phyloP scores from a whole-genome alignment of 768 basidiomycete genomes.

The Hygrocybe coccinea region DNA sequence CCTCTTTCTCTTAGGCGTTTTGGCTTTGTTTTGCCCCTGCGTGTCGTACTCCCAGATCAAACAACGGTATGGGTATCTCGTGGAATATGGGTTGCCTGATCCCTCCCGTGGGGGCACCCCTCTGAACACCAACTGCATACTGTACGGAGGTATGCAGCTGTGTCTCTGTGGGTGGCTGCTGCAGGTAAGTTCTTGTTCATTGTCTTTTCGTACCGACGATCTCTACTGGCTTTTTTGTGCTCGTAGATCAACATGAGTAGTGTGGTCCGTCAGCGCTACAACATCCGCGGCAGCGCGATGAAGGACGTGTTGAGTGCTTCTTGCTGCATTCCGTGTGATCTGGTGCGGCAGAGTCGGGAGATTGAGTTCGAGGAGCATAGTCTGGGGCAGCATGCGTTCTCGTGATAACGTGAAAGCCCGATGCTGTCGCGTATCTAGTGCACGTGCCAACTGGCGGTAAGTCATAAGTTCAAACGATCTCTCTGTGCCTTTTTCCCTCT shows the following conservation, averaged over 20 bases:
- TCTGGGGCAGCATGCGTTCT: slow-evolving; percentile 2
- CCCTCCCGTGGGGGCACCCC: slow-evolving; percentile 31
- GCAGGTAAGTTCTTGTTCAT: background rate
- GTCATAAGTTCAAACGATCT: background rate
- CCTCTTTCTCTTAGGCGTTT: slow-evolving; percentile 23
- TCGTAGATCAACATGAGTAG: background rate
- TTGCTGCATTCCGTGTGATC: slow-evolving; percentile 2
- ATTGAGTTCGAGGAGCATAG: slow-evolving; percentile 3
- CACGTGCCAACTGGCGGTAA: background rate
- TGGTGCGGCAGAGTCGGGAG: slow-evolving; percentile 5
- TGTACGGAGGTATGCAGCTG: slow-evolving; percentile 1
- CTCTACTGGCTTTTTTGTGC: background rate
- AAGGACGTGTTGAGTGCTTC: background rate
- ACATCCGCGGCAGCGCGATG: slow-evolving; percentile 3
- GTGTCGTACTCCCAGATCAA: slow-evolving; percentile 38
- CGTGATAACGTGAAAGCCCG: too few species aligned
- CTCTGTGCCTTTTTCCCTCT: too few species aligned
- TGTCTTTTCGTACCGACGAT: background rate
- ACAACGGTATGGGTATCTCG: slow-evolving; percentile 37
- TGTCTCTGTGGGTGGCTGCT: background rate
- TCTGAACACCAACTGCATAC: slow-evolving; percentile 3
- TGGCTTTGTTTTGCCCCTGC: slow-evolving; percentile 41
- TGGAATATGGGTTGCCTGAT: slow-evolving; percentile 33
- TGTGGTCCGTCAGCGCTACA: slow-evolving; percentile 2
- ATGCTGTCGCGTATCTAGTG: background rate